These are phyloP conservation scores for Coemansia sp. DNA, from an alignment of 371 early-diverging fungal genomes.

Conservation along the genomic window DNA sequence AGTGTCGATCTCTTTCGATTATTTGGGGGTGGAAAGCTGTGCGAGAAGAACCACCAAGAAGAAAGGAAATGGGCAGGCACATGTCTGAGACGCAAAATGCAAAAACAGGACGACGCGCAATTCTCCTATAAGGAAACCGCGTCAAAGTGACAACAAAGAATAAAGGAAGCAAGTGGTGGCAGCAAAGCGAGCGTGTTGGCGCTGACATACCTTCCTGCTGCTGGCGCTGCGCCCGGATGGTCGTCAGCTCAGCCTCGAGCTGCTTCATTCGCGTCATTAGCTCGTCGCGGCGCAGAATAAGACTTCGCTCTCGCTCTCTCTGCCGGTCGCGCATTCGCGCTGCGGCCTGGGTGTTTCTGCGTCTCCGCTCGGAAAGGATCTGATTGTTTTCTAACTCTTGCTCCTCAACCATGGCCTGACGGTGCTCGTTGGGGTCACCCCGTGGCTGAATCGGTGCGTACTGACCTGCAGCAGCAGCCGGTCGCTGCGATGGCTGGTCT, in stretches of 20 bases:
- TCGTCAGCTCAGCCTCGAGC: conserved; percentile 32
- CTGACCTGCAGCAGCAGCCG: not conserved
- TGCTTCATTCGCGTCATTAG: conserved; percentile 25
- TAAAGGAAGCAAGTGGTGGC: not conserved
- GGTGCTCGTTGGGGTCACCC: conserved; percentile 45
- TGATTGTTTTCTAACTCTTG: conserved; percentile 33
- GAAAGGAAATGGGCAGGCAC: not conserved
- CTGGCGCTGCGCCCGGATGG: conserved; percentile 32
- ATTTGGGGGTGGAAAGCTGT: conserved; percentile 1
- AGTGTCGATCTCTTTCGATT: conserved; percentile 8
- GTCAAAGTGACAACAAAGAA: not conserved
- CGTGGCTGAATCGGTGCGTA: conserved; percentile 45
- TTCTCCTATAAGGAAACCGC: conserved; percentile 1
- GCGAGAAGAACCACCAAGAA: not conserved
- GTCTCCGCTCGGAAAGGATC: conserved; percentile 18
- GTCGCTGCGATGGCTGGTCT: conserved; percentile 4
- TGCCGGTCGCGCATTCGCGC: conserved; percentile 50
- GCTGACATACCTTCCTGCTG: conserved; percentile 37
- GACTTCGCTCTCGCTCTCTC: conserved; percentile 33
- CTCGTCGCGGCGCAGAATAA: conserved; percentile 27
- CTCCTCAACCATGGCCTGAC: conserved; percentile 47
- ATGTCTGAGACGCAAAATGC: not conserved
- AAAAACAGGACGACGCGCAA: not conserved
- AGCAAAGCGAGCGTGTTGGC: not conserved
- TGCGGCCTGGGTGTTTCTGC: conserved; percentile 41